Base-by-base conservation (phyloP, 2,329 filamentous ascomycete species). In the Emericellopsis atlantica region DNA sequence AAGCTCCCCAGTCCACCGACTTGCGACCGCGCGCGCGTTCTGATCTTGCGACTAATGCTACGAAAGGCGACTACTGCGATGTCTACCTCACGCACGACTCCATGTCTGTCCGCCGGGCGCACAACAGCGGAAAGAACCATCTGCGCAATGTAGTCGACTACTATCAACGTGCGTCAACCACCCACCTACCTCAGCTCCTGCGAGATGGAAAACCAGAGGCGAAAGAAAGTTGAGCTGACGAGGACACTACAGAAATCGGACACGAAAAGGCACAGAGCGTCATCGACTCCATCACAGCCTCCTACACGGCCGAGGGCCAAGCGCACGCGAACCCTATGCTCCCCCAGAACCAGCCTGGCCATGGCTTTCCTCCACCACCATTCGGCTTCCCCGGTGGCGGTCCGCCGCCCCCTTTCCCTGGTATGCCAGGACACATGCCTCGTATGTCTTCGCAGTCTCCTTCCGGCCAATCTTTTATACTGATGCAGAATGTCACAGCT, bases 11-110 rank as follows among this genome's bases (percentile, higher is more conserved):
- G 8, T 23, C 22, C 7, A n/a, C n/a, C n/a, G 7, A 42, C 32
- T 43, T 32, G 32, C 43, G 39, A 32, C 41, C n/a, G 18, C 21
- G 31, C 40, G 22, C 11, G 22, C n/a, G 24, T 40, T n/a, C 18
- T n/a, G 31, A 34, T 31, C n/a, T 34, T 34, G 10, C 39, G 9
- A 21, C 39, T n/a, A 38, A 35, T 7, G 26, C 4, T 6, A 29
- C 26, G 26, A 29, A 33, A 66, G 64, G 89, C 74, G 92, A 98
- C 64, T 98, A 98, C 67, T 98, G 92, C 76, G 92, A 98, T 83
- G 92, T 98, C 64, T 98, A 98, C 75, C 84, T 98, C 54, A 98
- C 92, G 51, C 92, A 98, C 75, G 92, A 98, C 74, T 95, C 88
- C 36, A 96, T 96, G 90, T 95, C 88, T 66, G 92, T 98, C 65